These are phyloP conservation scores for Veloporphyrellus conicus DNA, from an alignment of 1,284 basidiomycete genomes.

Conservation along the genomic window DNA sequence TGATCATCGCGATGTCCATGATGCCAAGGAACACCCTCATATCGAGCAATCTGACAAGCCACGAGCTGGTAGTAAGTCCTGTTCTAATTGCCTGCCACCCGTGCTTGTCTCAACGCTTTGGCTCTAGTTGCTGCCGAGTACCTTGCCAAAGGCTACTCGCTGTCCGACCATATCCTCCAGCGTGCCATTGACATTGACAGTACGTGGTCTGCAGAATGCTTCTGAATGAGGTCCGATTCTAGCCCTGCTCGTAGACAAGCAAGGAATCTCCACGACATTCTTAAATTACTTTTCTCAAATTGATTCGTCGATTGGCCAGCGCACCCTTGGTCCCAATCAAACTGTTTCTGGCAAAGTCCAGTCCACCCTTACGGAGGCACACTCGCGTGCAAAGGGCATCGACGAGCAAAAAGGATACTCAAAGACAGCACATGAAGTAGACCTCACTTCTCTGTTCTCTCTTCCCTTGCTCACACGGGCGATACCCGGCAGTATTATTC, in stretches of 20 bases:
- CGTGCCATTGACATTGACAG: constrained; percentile 86
- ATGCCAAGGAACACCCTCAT: constrained; percentile 41
- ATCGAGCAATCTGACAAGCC: constrained; percentile 80
- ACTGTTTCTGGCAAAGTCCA: constrained; percentile 74
- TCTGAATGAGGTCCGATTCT: not conserved
- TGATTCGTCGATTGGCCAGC: constrained; percentile 66
- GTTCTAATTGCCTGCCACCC: not conserved
- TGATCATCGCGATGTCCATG: constrained; percentile 49
- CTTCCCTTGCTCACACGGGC: constrained; percentile 2
- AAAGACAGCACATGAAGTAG: constrained; percentile 64
- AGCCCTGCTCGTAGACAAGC: constrained; percentile 50
- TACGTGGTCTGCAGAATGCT: constrained; percentile 36
- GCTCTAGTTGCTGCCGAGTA: constrained; percentile 79
- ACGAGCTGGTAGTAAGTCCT: constrained; percentile 63
- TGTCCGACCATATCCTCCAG: constrained; percentile 76
- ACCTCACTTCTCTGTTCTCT: constrained; percentile 13
- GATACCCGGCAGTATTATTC: constrained; percentile 62
- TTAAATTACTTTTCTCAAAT: constrained; percentile 69
- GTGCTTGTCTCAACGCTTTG: not conserved
- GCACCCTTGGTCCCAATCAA: constrained; percentile 65
- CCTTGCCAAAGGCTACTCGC: constrained; percentile 78
- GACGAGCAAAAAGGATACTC: constrained; percentile 79
- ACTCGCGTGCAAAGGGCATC: constrained; percentile 62
- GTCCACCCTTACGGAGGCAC: constrained; percentile 55
- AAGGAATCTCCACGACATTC: constrained; percentile 85